Conservation (phyloP, 192 early-diverging fungal species). For the Thamnidium elegans region DNA sequence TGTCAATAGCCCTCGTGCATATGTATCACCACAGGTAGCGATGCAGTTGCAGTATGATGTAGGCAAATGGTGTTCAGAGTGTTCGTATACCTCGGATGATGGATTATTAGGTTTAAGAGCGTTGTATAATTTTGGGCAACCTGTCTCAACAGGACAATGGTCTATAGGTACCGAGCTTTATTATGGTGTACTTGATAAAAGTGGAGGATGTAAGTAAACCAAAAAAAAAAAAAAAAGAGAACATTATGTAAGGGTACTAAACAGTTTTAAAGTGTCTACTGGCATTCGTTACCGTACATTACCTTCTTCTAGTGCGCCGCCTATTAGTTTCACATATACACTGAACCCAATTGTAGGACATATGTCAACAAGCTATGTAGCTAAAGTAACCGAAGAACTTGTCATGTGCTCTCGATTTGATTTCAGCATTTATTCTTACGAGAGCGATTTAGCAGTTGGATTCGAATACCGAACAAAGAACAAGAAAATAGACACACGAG, state of each 20-base stretch:
- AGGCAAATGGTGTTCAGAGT: conserved; percentile 71
- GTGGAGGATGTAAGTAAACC: conserved; percentile 76
- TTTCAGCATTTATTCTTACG: conserved; percentile 89
- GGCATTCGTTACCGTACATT: conserved; percentile 68
- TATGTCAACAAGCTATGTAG: conserved; percentile 77
- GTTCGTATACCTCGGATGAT: conserved; percentile 73
- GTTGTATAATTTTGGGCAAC: conserved; percentile 73
- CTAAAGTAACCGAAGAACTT: conserved; percentile 67
- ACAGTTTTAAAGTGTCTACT: conserved; percentile 50
- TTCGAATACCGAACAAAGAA: conserved; percentile 71
- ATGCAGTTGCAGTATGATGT: conserved; percentile 70
- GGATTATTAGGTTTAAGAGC: conserved; percentile 77
- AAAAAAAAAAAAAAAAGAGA: neutral
- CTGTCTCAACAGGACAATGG: conserved; percentile 44
- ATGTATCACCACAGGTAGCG: conserved; percentile 42
- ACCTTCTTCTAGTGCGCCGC: conserved; percentile 38
- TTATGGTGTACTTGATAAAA: conserved; percentile 74
- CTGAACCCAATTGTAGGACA: conserved; percentile 95
- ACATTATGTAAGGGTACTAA: neutral
- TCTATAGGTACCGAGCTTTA: conserved; percentile 72
- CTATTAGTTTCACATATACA: conserved; percentile 66
- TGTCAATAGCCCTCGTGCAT: conserved; percentile 52
- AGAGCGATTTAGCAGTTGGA: conserved; percentile 86
- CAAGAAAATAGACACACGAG: conserved; percentile 6
- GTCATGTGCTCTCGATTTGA: conserved; percentile 82